Conservation (phyloP, 1,284 basidiomycete genomes). For the Pseudozyma flocculosa region DNA sequence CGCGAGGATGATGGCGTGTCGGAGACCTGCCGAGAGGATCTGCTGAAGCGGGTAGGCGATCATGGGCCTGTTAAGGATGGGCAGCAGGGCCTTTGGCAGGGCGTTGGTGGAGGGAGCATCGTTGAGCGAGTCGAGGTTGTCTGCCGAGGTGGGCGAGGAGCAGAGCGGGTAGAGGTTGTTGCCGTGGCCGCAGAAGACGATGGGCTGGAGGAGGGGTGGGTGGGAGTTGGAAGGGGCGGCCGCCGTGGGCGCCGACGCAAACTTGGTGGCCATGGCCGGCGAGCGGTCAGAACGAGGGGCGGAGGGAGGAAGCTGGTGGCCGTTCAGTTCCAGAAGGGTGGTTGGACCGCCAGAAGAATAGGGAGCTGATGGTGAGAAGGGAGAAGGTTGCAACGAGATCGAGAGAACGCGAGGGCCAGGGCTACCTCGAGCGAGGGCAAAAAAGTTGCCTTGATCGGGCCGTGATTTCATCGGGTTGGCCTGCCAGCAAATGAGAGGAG, state of each 20-base stretch:
- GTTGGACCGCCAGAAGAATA: too few relatives aligned
- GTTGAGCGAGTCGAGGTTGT: neutral
- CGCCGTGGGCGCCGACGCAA: slow-evolving; percentile 1
- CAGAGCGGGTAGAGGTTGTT: slow-evolving; percentile 54
- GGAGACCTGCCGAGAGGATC: slow-evolving; percentile 47
- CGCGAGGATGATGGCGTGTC: slow-evolving; percentile 48
- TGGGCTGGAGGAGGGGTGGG: slow-evolving; percentile 43
- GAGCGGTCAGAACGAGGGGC: neutral
- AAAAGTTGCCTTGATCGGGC: too few relatives aligned
- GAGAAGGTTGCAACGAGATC: too few relatives aligned
- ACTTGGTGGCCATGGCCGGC: slow-evolving; percentile 11
- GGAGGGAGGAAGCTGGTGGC: too few relatives aligned
- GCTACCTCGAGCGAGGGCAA: too few relatives aligned
- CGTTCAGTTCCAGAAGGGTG: too few relatives aligned
- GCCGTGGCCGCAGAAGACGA: slow-evolving; percentile 53
- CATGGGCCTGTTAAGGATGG: slow-evolving; percentile 54
- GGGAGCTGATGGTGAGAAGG: too few relatives aligned
- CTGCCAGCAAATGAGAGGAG: too few relatives aligned
- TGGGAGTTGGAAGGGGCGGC: slow-evolving; percentile 16
- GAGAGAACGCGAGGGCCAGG: too few relatives aligned
- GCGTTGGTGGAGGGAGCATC: slow-evolving; percentile 8
- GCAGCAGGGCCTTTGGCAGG: slow-evolving; percentile 54
- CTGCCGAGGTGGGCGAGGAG: slow-evolving; percentile 11
- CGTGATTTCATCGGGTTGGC: too few relatives aligned
- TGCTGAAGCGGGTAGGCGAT: slow-evolving; percentile 53